A percentile compares a stretch with the other conserved stretches of the same genome.
Evolutionary conservation across 2,329 filamentous ascomycete genomes (phyloP).

Genomic region (Cladorrhinum sp.): DNA sequence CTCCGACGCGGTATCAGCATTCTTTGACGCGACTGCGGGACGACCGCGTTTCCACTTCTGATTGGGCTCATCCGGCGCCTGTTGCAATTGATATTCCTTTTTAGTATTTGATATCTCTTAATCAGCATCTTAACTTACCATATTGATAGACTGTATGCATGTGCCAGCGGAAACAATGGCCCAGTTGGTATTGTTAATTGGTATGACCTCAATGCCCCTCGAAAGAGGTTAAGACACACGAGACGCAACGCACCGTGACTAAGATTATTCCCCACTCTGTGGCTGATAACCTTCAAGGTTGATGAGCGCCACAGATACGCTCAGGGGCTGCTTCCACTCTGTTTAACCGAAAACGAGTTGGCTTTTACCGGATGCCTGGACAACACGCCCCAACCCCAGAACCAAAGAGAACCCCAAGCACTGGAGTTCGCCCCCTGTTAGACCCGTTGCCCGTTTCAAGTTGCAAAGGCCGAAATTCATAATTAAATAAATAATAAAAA

Average conservation of each 20-base stretch:
- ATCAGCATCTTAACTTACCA: slow-evolving; percentile 20
- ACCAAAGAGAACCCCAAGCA: neutral
- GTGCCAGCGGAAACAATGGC: slow-evolving; percentile 7
- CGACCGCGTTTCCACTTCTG: slow-evolving; percentile 38
- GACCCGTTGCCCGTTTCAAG: slow-evolving; percentile 3
- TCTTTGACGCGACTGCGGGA: slow-evolving; percentile 26
- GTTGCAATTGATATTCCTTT: slow-evolving; percentile 5
- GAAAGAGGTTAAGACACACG: slow-evolving; percentile 4
- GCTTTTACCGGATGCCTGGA: slow-evolving; percentile 20
- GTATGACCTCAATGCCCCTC: slow-evolving; percentile 2
- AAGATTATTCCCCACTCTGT: neutral
- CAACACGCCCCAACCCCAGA: slow-evolving; percentile 9
- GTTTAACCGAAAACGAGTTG: slow-evolving; percentile 10
- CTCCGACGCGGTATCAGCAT: slow-evolving; percentile 24
- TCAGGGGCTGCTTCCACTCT: neutral
- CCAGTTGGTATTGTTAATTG: neutral
- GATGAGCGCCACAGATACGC: neutral
- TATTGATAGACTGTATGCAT: slow-evolving; percentile 15
- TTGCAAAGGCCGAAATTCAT: slow-evolving; percentile 19
- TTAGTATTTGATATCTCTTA: neutral
- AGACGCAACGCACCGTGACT: neutral
- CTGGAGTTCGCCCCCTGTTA: neutral
- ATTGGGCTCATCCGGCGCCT: slow-evolving; percentile 29
- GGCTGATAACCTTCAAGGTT: neutral
- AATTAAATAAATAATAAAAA: slow-evolving; percentile 16